Evolutionary conservation across 768 basidiomycete species (phyloP).

Genomic region (Boletellus emodensis): DNA sequence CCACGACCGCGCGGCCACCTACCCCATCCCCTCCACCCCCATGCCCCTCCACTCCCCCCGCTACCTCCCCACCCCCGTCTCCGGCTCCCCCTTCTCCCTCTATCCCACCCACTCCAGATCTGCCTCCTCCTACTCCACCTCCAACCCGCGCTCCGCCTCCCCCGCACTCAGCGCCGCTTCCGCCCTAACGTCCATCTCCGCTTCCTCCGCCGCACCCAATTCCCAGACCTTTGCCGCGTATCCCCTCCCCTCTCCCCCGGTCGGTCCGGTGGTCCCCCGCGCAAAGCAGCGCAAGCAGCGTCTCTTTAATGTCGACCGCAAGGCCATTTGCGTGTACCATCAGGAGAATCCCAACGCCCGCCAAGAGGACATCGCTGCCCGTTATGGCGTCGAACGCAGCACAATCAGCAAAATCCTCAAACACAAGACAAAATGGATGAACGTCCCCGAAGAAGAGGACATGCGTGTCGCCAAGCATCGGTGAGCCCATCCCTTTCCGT

Average conservation of each 20-base stretch:
- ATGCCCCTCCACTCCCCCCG: slow-evolving; percentile 36
- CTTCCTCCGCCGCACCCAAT: slow-evolving; percentile 27
- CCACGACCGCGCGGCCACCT: slow-evolving; percentile 33
- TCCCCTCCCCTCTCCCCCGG: slow-evolving; percentile 27
- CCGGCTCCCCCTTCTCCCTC: slow-evolving; percentile 44
- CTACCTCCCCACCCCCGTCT: slow-evolving; percentile 44
- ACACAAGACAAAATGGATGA: slow-evolving; percentile 78
- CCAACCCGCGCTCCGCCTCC: slow-evolving; percentile 53
- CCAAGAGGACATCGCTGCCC: slow-evolving; percentile 80
- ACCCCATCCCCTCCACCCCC: slow-evolving; percentile 18
- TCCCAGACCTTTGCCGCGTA: slow-evolving; percentile 29
- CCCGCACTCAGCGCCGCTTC: slow-evolving; percentile 60
- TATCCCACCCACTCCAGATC: slow-evolving; percentile 46
- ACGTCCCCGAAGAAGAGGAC: slow-evolving; percentile 54
- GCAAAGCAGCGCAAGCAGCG: slow-evolving; percentile 66
- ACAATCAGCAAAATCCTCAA: slow-evolving; percentile 94
- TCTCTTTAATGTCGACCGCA: slow-evolving; percentile 71
- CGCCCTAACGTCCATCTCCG: slow-evolving; percentile 47
- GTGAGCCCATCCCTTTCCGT: slow-evolving; percentile 33
- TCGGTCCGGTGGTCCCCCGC: slow-evolving; percentile 30
- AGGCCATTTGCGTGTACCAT: slow-evolving; percentile 68
- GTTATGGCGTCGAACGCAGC: slow-evolving; percentile 80
- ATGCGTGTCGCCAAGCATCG: slow-evolving; percentile 66
- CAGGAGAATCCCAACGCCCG: slow-evolving; percentile 60
- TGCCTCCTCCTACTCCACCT: slow-evolving; percentile 39